Evolutionary conservation across 2,329 filamentous ascomycete genomes (phyloP).

Genomic region (Rutstroemia sp.): DNA sequence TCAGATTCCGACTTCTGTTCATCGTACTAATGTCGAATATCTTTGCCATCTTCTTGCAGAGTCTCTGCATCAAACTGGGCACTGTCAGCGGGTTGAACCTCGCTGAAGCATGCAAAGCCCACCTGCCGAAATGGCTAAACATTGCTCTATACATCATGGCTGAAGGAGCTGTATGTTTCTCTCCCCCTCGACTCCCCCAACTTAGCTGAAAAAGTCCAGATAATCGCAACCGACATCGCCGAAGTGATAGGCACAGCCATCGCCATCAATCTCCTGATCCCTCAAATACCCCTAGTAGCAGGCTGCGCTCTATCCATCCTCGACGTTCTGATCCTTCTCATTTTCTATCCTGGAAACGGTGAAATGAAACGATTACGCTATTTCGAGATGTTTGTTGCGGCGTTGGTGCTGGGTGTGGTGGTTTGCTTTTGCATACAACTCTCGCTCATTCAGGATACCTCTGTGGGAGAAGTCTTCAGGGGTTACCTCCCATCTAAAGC

Average conservation of each 20-base stretch:
- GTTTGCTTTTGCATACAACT: slow-evolving; percentile 66
- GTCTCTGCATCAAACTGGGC: slow-evolving; percentile 47
- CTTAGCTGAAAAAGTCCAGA: slow-evolving; percentile 26
- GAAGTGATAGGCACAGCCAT: slow-evolving; percentile 63
- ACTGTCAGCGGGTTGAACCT: slow-evolving; percentile 48
- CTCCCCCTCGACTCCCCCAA: background rate
- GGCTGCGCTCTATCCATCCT: slow-evolving; percentile 62
- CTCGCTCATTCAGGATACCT: slow-evolving; percentile 49
- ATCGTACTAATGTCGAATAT: slow-evolving; percentile 50
- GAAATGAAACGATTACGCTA: slow-evolving; percentile 50
- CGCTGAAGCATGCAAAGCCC: slow-evolving; percentile 42
- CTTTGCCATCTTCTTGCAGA: slow-evolving; percentile 51
- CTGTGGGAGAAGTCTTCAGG: slow-evolving; percentile 51
- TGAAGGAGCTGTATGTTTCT: slow-evolving; percentile 36
- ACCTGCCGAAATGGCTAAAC: slow-evolving; percentile 46
- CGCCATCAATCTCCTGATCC: slow-evolving; percentile 58
- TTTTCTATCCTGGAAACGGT: slow-evolving; percentile 56
- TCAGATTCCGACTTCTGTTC: slow-evolving; percentile 46
- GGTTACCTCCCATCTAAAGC: slow-evolving; percentile 57
- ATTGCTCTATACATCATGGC: slow-evolving; percentile 45
- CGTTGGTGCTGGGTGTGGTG: slow-evolving; percentile 60
- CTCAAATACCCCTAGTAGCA: slow-evolving; percentile 56
- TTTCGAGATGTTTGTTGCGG: slow-evolving; percentile 59
- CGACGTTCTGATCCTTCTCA: slow-evolving; percentile 59
- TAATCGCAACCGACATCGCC: slow-evolving; percentile 52